phyloP scores from a whole-genome alignment of 805 yeast genomes.

The Metschnikowia continentalis region DNA sequence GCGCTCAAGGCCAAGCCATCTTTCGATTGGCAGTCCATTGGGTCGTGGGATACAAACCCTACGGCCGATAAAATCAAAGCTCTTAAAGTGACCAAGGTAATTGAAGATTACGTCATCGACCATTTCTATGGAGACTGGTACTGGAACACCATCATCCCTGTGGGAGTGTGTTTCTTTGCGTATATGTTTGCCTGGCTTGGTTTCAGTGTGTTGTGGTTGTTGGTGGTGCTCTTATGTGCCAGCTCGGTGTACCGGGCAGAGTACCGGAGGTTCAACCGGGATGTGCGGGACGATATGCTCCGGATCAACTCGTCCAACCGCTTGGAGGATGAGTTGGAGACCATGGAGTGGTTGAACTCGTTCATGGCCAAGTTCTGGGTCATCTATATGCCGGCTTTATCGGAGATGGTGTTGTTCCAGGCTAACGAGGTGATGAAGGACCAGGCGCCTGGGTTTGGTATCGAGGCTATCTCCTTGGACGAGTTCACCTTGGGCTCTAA shows the following conservation, averaged over 20 bases:
- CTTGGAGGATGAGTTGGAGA: slow-evolving; percentile 59
- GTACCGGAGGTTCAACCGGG: slow-evolving; percentile 69
- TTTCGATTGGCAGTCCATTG: slow-evolving; percentile 40
- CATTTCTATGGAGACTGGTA: slow-evolving; percentile 69
- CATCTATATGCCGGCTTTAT: slow-evolving; percentile 80
- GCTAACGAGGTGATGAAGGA: slow-evolving; percentile 67
- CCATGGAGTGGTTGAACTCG: slow-evolving; percentile 78
- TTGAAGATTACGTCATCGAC: slow-evolving; percentile 62
- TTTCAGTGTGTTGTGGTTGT: slow-evolving; percentile 59
- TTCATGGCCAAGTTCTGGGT: slow-evolving; percentile 82
- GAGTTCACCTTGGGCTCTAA: slow-evolving; percentile 79
- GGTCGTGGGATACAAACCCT: slow-evolving; percentile 30
- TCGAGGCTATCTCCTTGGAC: slow-evolving; percentile 66
- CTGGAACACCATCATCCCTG: slow-evolving; percentile 58
- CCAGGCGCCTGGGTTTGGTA: slow-evolving; percentile 79
- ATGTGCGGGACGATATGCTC: slow-evolving; percentile 71
- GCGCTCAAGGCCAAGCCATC: slow-evolving; percentile 16
- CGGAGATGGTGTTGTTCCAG: slow-evolving; percentile 65
- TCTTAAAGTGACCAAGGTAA: slow-evolving; percentile 26
- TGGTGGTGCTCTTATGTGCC: slow-evolving; percentile 55
- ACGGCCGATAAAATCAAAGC: slow-evolving; percentile 23
- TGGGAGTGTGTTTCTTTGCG: slow-evolving; percentile 69
- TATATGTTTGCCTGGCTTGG: slow-evolving; percentile 64
- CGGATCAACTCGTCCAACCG: slow-evolving; percentile 61
- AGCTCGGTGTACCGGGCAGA: slow-evolving; percentile 69